Percentiles rank a stretch among this genome's conserved stretches.
These are phyloP conservation scores for Nakazawaea siamensis DNA, from an alignment of 805 yeast genomes.

Conservation along the genomic window DNA sequence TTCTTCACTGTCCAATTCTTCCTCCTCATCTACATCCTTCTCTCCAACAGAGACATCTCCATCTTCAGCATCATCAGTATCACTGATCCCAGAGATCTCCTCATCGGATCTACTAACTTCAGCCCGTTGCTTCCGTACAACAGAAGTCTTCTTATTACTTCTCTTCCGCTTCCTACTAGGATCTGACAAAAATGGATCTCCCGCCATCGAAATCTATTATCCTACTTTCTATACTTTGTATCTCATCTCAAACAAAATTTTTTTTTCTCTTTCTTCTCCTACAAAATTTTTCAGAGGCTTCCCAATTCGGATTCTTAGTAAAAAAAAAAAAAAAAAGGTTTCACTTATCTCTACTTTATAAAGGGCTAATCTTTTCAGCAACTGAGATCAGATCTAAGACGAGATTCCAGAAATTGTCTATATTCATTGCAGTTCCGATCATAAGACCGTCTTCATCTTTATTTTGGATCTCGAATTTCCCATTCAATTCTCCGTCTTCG, in stretches of 20 bases:
- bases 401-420: constrained; percentile 37
- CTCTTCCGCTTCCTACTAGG: constrained; percentile 46
- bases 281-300: constrained; percentile 4
- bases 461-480: constrained; percentile 15
- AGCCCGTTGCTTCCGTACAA: no score
- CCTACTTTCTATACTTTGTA: not conserved
- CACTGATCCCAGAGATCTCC: constrained; percentile 44
- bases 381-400: constrained; percentile 27
- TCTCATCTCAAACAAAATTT: not conserved
- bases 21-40: constrained; percentile 22
- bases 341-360: no score
- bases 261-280: constrained; percentile 1
- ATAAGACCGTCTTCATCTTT: constrained; percentile 24
- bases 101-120: constrained; percentile 30
- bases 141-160: constrained; percentile 14
- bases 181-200: constrained; percentile 57
- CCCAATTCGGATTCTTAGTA: not conserved
- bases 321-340: no score
- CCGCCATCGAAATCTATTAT: constrained; percentile 32
- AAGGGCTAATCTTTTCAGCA: constrained; percentile 29
- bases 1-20: constrained; percentile 55
- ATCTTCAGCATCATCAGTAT: constrained; percentile 36
- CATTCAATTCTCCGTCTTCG: constrained; percentile 21
- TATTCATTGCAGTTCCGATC: constrained; percentile 31
- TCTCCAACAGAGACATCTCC: constrained; percentile 27